Conservation (phyloP, 257 asterid species). For the Solanum sejunctum region DNA sequence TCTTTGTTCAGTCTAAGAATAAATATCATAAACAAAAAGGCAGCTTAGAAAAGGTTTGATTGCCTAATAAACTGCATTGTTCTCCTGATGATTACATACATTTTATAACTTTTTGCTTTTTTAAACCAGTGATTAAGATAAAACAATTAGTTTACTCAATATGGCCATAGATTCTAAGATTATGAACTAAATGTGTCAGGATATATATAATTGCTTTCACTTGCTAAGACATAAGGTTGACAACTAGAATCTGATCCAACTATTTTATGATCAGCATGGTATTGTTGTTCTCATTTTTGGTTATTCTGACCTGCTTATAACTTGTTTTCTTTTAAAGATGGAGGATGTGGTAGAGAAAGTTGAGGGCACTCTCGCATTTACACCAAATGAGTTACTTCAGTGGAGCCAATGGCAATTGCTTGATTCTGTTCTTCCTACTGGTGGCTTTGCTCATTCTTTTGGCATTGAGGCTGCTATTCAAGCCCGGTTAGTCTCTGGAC, state of each 20-base stretch:
- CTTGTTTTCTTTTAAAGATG: neutral
- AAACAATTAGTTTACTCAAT: neutral
- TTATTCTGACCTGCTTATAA: neutral
- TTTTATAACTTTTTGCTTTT: neutral
- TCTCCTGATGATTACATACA: neutral
- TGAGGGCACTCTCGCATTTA: neutral
- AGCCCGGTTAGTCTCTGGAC: conserved; percentile 37
- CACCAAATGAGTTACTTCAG: conserved; percentile 9
- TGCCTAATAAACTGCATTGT: neutral
- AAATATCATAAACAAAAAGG: neutral
- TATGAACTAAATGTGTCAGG: neutral
- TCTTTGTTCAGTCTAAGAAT: neutral
- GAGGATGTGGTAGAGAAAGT: conserved; percentile 6
- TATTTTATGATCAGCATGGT: neutral
- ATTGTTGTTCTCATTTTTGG: neutral
- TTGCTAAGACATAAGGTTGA: neutral
- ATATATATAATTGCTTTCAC: neutral
- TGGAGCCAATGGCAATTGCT: conserved; percentile 96
- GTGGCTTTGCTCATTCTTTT: conserved; percentile 94
- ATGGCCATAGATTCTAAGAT: neutral
- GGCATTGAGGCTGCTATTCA: conserved; percentile 93
- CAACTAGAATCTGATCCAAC: neutral
- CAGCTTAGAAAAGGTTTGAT: neutral
- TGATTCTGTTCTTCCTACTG: conserved; percentile 91
- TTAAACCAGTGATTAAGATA: neutral